Evolutionary conservation across 441 rosid species (phyloP), one percentile per base, ranked within the genome.

Genomic region (Jatropha multifida): DNA sequence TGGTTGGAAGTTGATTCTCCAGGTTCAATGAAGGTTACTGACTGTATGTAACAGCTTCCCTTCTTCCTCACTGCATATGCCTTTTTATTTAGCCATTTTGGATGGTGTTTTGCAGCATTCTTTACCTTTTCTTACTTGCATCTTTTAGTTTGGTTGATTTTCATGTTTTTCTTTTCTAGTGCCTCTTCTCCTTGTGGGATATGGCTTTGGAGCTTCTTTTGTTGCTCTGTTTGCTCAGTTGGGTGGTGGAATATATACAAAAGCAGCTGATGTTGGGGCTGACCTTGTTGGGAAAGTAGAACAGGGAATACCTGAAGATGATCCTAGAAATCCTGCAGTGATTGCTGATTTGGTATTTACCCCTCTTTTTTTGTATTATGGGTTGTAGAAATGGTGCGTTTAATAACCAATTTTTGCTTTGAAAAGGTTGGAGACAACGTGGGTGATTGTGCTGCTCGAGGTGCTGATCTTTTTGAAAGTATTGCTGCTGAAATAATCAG

Each of bases 261-360:
- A 96, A 86, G 99, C 98, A 61, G 99, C 99, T 87, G 99, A 96
- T 86, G 99, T 96, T 69, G 99, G 99, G 72, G 99, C 99, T 75
- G 99, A 96, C 81, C 96, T 96, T 37, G 98, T 96, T 71, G 99
- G 99, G 76, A 96, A 94, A 94, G 96, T 96, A 54, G 99, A 96
- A 83, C 97, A 94, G 86, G 99, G 98, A 71, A 96, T 96, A 81
- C 99, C 98, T 9, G 98, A 94, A 86, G 99, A 96, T 84, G 98
- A 96, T 88, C 99, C 99, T 69, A 88, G 99, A 77, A 96, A 96
- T 83, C 98, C 99, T 78, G 99, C 99, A 18, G 99, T 96, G 67
- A 94, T 96, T 77, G 98, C 99, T 69, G 99, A 96, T 89, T 83
- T 94, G 98, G 99, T 96, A 92, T 69, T 70, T 74, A 14, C 2